These are phyloP conservation scores for Eimeria falciformis DNA, from an alignment of 169 alveolate genomes.

Conservation along the genomic window DNA sequence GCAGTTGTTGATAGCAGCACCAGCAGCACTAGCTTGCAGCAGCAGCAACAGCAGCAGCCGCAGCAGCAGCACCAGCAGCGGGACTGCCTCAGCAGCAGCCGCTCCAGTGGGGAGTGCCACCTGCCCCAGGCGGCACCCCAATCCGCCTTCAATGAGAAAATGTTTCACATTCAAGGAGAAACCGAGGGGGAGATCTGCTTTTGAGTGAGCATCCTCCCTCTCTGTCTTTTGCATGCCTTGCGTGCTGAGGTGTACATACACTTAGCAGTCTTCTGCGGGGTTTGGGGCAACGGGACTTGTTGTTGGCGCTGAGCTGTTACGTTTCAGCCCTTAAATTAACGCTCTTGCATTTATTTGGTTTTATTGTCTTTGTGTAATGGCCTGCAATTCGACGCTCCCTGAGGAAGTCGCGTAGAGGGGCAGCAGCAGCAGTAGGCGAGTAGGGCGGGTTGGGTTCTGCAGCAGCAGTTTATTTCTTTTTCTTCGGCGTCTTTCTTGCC, in stretches of 20 bases:
- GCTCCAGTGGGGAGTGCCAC: not conserved
- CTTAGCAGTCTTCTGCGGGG: conserved; percentile 37
- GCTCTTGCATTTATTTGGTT: too few species aligned
- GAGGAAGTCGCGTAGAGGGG: too few species aligned
- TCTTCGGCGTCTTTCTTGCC: too few species aligned
- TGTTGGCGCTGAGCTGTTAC: not conserved
- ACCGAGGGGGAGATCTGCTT: conserved; percentile 15
- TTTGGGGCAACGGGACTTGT: conserved; percentile 1
- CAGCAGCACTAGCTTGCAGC: conserved; percentile 3
- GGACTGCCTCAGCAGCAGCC: conserved; percentile 5
- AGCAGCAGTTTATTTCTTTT: too few species aligned
- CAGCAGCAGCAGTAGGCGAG: too few species aligned
- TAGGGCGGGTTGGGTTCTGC: too few species aligned
- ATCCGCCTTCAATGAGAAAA: not conserved
- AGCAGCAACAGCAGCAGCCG: not conserved
- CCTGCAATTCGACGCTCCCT: too few species aligned
- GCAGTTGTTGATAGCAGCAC: too few species aligned
- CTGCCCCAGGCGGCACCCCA: conserved; percentile 12
- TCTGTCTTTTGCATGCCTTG: not conserved
- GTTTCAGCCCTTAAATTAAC: not conserved
- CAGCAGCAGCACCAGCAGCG: conserved; percentile 38
- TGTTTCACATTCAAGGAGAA: conserved; percentile 31
- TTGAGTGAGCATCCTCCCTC: not conserved
- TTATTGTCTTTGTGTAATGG: too few species aligned
- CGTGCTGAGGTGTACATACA: conserved; percentile 16